Base-by-base conservation (phyloP, 306 rosid genomes). In the Sechiopsis laciniata region DNA sequence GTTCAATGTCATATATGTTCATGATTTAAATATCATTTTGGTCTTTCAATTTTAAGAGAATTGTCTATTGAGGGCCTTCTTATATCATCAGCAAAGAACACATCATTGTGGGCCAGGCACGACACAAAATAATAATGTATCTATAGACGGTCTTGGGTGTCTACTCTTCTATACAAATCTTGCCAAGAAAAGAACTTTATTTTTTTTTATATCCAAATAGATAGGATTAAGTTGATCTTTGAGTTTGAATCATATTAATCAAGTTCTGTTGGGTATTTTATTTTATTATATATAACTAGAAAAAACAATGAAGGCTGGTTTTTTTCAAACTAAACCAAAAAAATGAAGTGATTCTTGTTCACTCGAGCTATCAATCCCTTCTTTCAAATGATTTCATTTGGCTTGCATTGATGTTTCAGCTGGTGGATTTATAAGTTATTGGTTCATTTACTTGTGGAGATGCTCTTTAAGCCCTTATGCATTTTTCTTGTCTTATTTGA, bases 361-460 rank as follows among this genome's bases (percentile, higher is more conserved):
- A 56, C 61, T 56, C 14, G 1, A 56, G 61, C 61, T 11, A 56
- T 8, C 29, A 56, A 12, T 2, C 26, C 61, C 26, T 56, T 56
- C 21, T 19, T 17, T 8, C 14, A 3, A 56, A 56, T 56, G 29
- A 19, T 56, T 59, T 59, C 40, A 6, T 22, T 59, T 59, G 40
- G 37, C 35, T 24, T 59, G 65, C 14, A 35, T 59, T 59, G 6
- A 19, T 24, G 26, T 11, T 56, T 59, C 65, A 59, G 40, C n/a
- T 11, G 40, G 37, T 24, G 40, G 65, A 24, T 22, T 59, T 2
- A 59, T 24, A 37, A 37, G 52, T 37, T 35, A 9, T 35, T 64
- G 53, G 53, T 64, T 45, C 26, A 66, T 66, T 64, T 64, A n/a
- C 26, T 37, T 37, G 70, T 64, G 70, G 15, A 64, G 8, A 64